Percentiles rank a stretch among this genome's conserved stretches.
Conservation (phyloP, 352 stramenopile genomes). For the Globisporangium solare region DNA sequence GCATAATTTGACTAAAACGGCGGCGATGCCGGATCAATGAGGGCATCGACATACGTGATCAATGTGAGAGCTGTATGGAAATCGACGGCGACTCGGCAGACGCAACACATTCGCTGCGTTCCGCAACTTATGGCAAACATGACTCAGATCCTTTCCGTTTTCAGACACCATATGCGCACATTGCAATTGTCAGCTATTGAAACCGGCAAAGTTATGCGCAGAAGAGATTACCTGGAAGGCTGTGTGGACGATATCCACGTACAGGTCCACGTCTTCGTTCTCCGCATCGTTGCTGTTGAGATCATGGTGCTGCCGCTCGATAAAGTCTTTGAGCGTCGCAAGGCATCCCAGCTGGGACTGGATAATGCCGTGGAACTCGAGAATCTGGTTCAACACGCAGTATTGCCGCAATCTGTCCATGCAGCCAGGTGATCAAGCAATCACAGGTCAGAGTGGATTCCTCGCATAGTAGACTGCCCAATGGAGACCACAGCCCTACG, state of each 20-base stretch:
- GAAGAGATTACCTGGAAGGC: conserved; percentile 39
- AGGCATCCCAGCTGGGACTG: conserved; percentile 53
- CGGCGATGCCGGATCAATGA: too few species aligned
- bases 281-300: conserved; percentile 29
- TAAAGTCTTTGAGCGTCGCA: conserved; percentile 42
- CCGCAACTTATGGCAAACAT: conserved; percentile 61
- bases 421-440: too few species aligned
- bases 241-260: conserved; percentile 44
- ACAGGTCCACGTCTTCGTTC: conserved; percentile 50
- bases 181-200: neutral
- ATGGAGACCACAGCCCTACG: conserved; percentile 19
- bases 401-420: conserved; percentile 64
- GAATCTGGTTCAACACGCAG: conserved; percentile 80
- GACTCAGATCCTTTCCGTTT: conserved; percentile 23
- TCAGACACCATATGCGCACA: neutral
- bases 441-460: neutral
- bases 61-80: conserved; percentile 75
- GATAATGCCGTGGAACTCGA: conserved; percentile 73
- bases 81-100: conserved; percentile 66
- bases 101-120: conserved; percentile 68
- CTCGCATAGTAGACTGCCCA: conserved; percentile 2
- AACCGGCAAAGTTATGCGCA: neutral
- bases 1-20: neutral
- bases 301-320: conserved; percentile 36
- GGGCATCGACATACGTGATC: conserved; percentile 50